Evolutionary conservation across 495 filamentous ascomycete species (phyloP), one percentile per base, ranked within the genome.

Genomic region (Cryomyces minteri): DNA sequence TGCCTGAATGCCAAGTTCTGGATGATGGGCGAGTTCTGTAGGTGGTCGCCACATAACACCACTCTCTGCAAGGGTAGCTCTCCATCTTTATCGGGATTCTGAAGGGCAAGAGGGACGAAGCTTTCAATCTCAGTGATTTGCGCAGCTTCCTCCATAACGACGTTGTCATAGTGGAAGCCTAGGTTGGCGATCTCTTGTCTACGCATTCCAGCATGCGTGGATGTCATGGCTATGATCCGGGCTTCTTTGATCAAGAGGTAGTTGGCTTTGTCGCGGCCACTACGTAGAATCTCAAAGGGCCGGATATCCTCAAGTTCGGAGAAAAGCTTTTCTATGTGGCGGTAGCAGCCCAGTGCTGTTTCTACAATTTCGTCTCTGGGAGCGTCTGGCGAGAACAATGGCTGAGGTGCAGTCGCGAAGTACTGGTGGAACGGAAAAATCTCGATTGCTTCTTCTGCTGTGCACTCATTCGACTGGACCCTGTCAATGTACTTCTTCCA

Each of bases 111-210:
- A 14, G 90, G 90, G 44, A 96, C 87, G 62, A 99, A 95, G 55
- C 84, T 93, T 56, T 96, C 92, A 39, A 95, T 82, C 58, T 99
- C 90, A 7, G 92, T 96, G 56, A 96, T 92, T 53, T 99, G 90
- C 18, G 90, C 90, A 3, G 90, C 87, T 66, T 99, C 90, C 71
- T 99, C 90, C 88, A 99, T 94, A 43, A 99, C 69, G 10, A 99
- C 82, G 51, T 94, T 96, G 62, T 96, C 88, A 53, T 96, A 99
- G 51, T 86, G 82, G 68, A 99, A 96, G 5, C 90, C 92, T 39
- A 95, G 70, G 14, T 74, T 70, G 0, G 84, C 79, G 54, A 99
- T 99, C 54, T 96, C 90, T 49, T 83, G 77, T 41, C 87, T 71
- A 47, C 88, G 79, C 80, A 98, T 99, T n/a, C 90, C 90, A 8